Percentiles rank a stretch among this genome's conserved stretches.
Evolutionary conservation across 352 stramenopile genomes (phyloP).

Genomic region (Nothophytophthora sp.): DNA sequence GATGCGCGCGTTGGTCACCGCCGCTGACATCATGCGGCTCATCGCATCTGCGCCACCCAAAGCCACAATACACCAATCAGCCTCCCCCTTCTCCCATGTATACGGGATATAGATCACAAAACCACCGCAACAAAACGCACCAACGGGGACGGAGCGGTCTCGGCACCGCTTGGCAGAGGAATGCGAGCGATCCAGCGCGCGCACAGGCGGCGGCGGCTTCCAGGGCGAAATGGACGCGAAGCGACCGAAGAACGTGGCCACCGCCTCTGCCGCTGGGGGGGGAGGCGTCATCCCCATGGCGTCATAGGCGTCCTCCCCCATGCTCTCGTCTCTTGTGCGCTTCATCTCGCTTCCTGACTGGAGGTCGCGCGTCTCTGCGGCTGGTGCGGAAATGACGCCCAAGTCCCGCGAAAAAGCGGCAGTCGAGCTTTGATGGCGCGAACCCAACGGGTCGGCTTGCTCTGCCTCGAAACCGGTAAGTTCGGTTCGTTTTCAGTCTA

Average conservation of each 20-base stretch:
- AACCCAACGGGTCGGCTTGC: constrained; percentile 11
- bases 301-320: constrained; percentile 11
- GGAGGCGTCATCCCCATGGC: constrained; percentile 25
- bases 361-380: not conserved
- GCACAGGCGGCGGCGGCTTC: constrained; percentile 32
- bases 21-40: constrained; percentile 77
- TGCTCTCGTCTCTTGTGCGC: constrained; percentile 37
- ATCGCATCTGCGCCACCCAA: constrained; percentile 47
- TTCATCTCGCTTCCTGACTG: constrained; percentile 40
- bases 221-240: constrained; percentile 55
- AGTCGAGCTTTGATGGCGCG: constrained; percentile 20
- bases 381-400: not conserved
- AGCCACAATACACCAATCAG: not conserved
- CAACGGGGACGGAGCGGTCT: constrained; percentile 71
- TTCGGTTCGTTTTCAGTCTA: not conserved
- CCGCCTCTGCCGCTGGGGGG: constrained; percentile 4
- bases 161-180: constrained; percentile 53
- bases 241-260: constrained; percentile 4
- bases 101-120: not conserved
- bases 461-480: no score
- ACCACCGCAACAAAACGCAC: constrained; percentile 21
- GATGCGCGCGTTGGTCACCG: constrained; percentile 66
- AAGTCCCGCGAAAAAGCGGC: constrained; percentile 18
- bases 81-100: not conserved
- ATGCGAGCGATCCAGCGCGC: no score